Conservation (phyloP, 2,329 filamentous ascomycete species). For the Penicillium decumbens region DNA sequence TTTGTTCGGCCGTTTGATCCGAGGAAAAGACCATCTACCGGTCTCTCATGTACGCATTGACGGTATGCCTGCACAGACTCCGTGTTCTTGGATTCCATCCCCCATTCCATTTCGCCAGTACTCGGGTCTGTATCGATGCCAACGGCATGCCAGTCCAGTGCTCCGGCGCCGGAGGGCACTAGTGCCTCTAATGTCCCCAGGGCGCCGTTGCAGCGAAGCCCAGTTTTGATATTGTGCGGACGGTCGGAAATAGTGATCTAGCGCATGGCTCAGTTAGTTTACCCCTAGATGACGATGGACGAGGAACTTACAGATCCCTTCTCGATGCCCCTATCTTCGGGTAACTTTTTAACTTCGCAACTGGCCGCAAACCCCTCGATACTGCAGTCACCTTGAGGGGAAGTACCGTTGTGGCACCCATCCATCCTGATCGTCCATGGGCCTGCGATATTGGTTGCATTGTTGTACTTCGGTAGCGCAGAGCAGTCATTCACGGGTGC, state of each 20-base stretch:
- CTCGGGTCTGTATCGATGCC: slow-evolving; percentile 5
- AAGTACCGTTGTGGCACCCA: slow-evolving; percentile 5
- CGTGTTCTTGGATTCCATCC: background rate
- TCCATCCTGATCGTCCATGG: slow-evolving; percentile 11
- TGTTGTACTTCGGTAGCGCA: slow-evolving; percentile 8
- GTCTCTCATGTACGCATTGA: background rate
- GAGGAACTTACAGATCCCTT: slow-evolving; percentile 9
- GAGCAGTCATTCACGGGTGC: slow-evolving; percentile 6
- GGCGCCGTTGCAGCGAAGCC: slow-evolving; percentile 16
- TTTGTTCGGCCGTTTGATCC: slow-evolving; percentile 7
- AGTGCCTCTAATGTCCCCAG: slow-evolving; percentile 11
- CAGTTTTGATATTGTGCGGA: background rate
- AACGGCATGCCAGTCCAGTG: slow-evolving; percentile 13
- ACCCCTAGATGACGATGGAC: too few relatives aligned
- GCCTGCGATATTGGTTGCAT: slow-evolving; percentile 11
- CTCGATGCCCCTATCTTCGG: slow-evolving; percentile 3
- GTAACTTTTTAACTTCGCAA: slow-evolving; percentile 7
- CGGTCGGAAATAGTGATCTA: slow-evolving; percentile 11
- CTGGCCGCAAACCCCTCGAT: slow-evolving; percentile 10
- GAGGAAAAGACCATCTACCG: background rate
- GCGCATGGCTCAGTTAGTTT: background rate
- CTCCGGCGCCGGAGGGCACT: slow-evolving; percentile 9
- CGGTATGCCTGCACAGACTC: slow-evolving; percentile 7
- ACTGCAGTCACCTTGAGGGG: background rate
- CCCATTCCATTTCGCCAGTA: slow-evolving; percentile 14